A percentile compares a stretch with the other conserved stretches of the same genome.
phyloP scores from a whole-genome alignment of 2,329 filamentous ascomycete species.

The Dactylella cylindrospora region DNA sequence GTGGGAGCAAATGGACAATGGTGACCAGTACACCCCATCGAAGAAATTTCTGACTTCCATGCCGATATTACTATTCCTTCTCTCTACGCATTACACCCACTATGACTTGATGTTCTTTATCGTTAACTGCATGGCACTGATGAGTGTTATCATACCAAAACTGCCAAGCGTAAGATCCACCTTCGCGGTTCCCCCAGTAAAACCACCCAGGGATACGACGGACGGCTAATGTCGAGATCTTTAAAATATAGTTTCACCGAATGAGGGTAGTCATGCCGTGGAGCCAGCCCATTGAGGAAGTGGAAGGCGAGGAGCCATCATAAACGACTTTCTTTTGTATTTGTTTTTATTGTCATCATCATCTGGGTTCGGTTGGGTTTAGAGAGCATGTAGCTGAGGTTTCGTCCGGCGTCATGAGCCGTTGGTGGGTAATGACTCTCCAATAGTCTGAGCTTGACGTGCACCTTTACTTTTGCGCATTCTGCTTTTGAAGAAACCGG shows the following conservation, averaged over 20 bases:
- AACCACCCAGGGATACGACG: too few relatives aligned
- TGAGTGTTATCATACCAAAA: slow-evolving; percentile 94
- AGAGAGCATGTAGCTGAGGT: slow-evolving; percentile 32
- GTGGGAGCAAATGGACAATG: slow-evolving; percentile 99
- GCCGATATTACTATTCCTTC: slow-evolving; percentile 87
- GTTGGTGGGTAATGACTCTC: too few relatives aligned
- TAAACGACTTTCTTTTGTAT: not conserved
- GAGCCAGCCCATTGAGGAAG: slow-evolving; percentile 37
- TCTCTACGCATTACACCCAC: slow-evolving; percentile 98
- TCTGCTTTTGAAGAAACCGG: too few relatives aligned
- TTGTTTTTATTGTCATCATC: slow-evolving; percentile 4
- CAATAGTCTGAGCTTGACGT: too few relatives aligned
- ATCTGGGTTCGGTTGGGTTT: slow-evolving; percentile 9
- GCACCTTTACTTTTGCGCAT: too few relatives aligned
- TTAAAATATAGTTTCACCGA: slow-evolving; percentile 27
- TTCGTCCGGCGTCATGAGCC: too few relatives aligned
- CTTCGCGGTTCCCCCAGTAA: too few relatives aligned
- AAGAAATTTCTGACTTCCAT: slow-evolving; percentile 98
- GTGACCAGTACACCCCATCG: slow-evolving; percentile 95
- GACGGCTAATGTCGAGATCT: too few relatives aligned
- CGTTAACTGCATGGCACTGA: slow-evolving; percentile 90
- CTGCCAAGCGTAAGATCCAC: slow-evolving; percentile 76
- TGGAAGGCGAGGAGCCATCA: slow-evolving; percentile 31
- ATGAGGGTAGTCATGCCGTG: slow-evolving; percentile 43
- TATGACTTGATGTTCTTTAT: slow-evolving; percentile 96